Base-by-base conservation (phyloP, 139 green algal species). In the Chlorella vulgaris region DNA sequence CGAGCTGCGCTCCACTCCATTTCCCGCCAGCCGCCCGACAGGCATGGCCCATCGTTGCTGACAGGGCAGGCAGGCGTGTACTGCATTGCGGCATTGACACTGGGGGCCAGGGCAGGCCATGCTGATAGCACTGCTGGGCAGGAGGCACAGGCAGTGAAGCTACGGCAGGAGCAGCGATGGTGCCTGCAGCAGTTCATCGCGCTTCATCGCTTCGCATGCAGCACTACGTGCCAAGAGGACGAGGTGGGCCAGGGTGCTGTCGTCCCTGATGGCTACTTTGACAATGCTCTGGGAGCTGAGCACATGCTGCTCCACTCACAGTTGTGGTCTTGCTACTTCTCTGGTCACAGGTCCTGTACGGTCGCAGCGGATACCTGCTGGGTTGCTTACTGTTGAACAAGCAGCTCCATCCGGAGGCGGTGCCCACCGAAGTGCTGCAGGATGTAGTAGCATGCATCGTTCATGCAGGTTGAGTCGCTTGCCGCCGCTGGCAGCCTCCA, bases 61-160 rank as follows among this genome's bases (percentile, higher is more conserved):
- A 65, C 65, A 0, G 77, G 77, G 8, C 77, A 83, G 24, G 77
- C 77, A 10, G 77, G 77, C 47, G 77, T 83, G 3, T 76, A 74
- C 28, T 68, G 47, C 65, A 76, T 65, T 5, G 50, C 28, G 3
- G 77, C 77, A 10, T 47, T 83, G 50, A 24, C 55, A 4, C 55
- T 74, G 24, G 5, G 62, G 7, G 61, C 61, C n/a, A 42, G 28
- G 0, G 50, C 18, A 1, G 36, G 35, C 0, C 26, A 26, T 2
- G 77, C 66, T 10, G 26, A 76, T 47, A 24, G 26, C 29, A n/a
- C n/a, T n/a, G 19, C 28, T 33, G 77, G 77, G 1, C 61, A 63
- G 4, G 2, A n/a, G 1, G 8, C 29, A 0, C 38, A 29, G 4
- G 77, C 65, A 4, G 77, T 18, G 15, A 35, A 5, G 28, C 35